Evolutionary conservation across 257 asterid species (phyloP).

Genomic region (Craterostigma plantagineum): DNA sequence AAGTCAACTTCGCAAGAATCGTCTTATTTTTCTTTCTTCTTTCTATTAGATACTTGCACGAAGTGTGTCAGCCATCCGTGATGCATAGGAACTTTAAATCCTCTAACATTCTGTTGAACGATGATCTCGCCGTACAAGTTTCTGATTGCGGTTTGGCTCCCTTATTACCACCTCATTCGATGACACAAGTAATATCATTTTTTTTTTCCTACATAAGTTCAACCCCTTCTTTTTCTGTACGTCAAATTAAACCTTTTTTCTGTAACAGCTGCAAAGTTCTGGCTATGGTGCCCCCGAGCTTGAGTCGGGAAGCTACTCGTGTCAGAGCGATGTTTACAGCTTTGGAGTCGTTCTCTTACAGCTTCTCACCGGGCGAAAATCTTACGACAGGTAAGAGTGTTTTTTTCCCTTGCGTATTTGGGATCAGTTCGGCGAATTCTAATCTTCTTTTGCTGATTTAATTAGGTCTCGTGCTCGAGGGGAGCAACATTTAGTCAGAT

Average conservation of each 20-base stretch:
- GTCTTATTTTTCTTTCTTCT: neutral
- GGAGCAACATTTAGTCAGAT: conserved; percentile 66
- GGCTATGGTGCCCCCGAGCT: conserved; percentile 96
- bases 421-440: neutral
- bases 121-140: conserved; percentile 42
- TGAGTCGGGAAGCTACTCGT: conserved; percentile 55
- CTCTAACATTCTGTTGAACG: conserved; percentile 53
- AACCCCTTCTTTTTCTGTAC: no score
- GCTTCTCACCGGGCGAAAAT: conserved; percentile 74
- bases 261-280: conserved; percentile 57
- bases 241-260: neutral
- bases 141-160: conserved; percentile 78
- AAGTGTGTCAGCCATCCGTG: conserved; percentile 48
- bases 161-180: conserved; percentile 37
- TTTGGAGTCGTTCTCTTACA: conserved; percentile 83
- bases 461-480: conserved; percentile 59
- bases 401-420: neutral
- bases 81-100: conserved; percentile 73
- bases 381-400: conserved; percentile 51
- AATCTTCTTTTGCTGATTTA: neutral
- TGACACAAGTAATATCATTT: conserved; percentile 42
- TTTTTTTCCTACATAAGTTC: neutral
- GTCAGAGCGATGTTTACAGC: conserved; percentile 81
- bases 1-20: neutral
- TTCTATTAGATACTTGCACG: conserved; percentile 70